Conservation (phyloP, 805 yeast genomes). For the Saccharomyces jurei region DNA sequence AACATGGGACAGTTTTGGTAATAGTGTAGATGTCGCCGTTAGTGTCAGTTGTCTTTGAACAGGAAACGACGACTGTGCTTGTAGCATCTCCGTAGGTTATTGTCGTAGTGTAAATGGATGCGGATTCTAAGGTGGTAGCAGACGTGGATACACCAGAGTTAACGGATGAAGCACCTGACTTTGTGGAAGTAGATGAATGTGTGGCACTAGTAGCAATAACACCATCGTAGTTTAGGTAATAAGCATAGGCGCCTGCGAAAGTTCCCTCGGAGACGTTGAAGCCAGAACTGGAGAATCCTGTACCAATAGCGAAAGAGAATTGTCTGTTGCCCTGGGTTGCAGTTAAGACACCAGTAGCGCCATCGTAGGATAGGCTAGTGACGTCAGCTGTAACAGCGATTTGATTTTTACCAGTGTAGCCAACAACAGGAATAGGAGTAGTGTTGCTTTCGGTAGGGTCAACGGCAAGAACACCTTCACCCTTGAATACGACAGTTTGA, state of each 20-base stretch:
- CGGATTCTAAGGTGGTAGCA: slow-evolving; percentile 4
- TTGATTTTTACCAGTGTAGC: slow-evolving; percentile 1
- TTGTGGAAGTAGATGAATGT: slow-evolving; percentile 6
- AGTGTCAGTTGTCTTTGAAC: slow-evolving; percentile 1
- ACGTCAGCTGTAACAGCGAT: background rate
- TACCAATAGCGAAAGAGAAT: background rate
- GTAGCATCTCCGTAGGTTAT: background rate
- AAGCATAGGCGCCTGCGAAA: background rate
- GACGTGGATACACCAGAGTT: background rate
- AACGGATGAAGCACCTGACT: background rate
- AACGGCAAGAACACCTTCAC: slow-evolving; percentile 1
- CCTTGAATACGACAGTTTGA: slow-evolving; percentile 1
- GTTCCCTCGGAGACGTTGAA: background rate
- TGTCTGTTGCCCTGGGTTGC: background rate
- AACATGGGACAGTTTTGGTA: slow-evolving; percentile 3
- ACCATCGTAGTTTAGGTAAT: background rate
- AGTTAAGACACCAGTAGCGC: background rate
- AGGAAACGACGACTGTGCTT: slow-evolving; percentile 2
- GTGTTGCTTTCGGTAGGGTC: background rate
- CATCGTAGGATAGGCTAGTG: slow-evolving; percentile 1
- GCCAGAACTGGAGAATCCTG: background rate
- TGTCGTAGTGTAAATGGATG: slow-evolving; percentile 3
- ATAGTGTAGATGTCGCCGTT: slow-evolving; percentile 1
- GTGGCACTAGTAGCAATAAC: slow-evolving; percentile 2
- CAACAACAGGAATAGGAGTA: slow-evolving; percentile 1